These are phyloP conservation scores for Shiraia bambusicola DNA, from an alignment of 2,329 filamentous ascomycete species.

Conservation along the genomic window DNA sequence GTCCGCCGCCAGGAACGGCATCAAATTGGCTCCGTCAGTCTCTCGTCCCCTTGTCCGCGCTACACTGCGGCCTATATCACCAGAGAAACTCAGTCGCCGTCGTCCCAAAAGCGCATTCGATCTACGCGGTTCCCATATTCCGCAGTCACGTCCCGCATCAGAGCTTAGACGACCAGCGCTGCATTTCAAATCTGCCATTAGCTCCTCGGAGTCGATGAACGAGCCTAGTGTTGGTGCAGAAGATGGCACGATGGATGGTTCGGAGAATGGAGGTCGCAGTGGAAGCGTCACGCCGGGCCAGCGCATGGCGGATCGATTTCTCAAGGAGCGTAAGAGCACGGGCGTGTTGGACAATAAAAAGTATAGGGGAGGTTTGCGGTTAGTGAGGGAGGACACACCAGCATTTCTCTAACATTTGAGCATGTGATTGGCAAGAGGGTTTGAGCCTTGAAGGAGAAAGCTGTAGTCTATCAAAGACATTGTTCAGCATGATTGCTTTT, in stretches of 20 bases:
- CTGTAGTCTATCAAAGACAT: neutral
- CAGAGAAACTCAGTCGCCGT: slow-evolving; percentile 22
- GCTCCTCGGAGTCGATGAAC: slow-evolving; percentile 18
- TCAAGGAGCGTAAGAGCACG: slow-evolving; percentile 22
- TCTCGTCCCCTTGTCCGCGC: slow-evolving; percentile 18
- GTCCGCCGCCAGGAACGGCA: neutral
- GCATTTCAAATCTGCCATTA: slow-evolving; percentile 9
- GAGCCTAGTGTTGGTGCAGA: slow-evolving; percentile 15
- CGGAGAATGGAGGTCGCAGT: slow-evolving; percentile 7
- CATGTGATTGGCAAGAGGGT: neutral
- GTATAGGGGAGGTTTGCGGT: slow-evolving; percentile 5
- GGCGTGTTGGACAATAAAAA: slow-evolving; percentile 3
- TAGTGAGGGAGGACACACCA: slow-evolving; percentile 26
- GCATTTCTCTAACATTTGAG: slow-evolving; percentile 20
- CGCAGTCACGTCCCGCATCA: slow-evolving; percentile 4
- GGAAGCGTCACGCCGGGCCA: slow-evolving; percentile 33
- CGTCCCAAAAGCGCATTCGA: slow-evolving; percentile 40
- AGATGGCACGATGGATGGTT: slow-evolving; percentile 13
- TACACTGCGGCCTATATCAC: slow-evolving; percentile 19
- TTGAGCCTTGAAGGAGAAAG: too few species aligned
- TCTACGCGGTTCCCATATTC: slow-evolving; percentile 17
- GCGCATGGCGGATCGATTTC: slow-evolving; percentile 34
- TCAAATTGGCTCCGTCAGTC: slow-evolving; percentile 7
- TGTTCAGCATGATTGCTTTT: neutral
- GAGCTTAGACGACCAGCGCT: slow-evolving; percentile 9